Base-by-base conservation (phyloP, 176 grass and related monocot species). In the Avena atlantica region DNA sequence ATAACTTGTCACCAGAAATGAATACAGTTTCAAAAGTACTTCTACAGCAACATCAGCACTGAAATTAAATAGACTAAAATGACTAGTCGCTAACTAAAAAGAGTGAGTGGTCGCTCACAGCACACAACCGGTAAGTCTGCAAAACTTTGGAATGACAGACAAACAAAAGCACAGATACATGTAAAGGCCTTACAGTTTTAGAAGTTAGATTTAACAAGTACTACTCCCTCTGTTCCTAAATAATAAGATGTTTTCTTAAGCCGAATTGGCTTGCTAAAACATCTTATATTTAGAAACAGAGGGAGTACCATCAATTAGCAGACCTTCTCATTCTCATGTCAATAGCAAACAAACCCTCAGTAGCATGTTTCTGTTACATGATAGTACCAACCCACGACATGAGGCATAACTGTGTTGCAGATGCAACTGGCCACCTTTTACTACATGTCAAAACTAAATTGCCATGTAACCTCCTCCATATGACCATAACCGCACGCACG, bases 261-360 rank as follows among this genome's bases (percentile, higher is more conserved):
- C 31, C 31, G 31, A 34, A 42, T 42, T 42, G 40, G 40, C 40
- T 6, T 42, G 40, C 40, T 6, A 42, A 42, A 42, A 42, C 40
- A 42, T 42, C 40, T 42, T 42, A 42, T 42, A 42, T 42, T 42
- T 42, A 42, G 40, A 42, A 42, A 42, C 40, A 1, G 40, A 42
- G 40, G 37, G 40, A 42, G 40, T 42, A 42, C 37, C 77, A 51
- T 59, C 69, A 66, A 66, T 20, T 37, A 19, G 6, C 19, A 74
- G 47, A 45, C 4, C 34, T 65, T 74, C 48, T 1, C 15, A 74
- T 56, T 87, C 34, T 47, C 57, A 66, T 56, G 50, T 51, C 40
- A 75, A 70, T 10, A 31, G 50, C 9, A 78, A 61, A 83, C 73
- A 84, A 58, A 78, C 48, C 40, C 20, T 60, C 52, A 52, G 6